These are phyloP conservation scores for Hypsizygus ulmarius DNA, from an alignment of 1,284 basidiomycete species.

Conservation along the genomic window DNA sequence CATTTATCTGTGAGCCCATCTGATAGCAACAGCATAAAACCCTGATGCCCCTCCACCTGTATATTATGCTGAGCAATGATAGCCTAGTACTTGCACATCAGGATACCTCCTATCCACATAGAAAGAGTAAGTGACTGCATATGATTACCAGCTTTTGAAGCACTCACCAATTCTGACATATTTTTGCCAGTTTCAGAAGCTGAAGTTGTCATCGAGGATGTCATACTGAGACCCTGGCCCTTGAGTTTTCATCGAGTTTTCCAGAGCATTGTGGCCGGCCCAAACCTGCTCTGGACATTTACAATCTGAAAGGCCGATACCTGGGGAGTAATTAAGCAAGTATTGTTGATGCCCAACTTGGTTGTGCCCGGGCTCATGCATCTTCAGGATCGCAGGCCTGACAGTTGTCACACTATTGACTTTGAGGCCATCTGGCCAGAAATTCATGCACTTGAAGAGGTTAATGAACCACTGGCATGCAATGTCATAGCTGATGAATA, in stretches of 20 bases:
- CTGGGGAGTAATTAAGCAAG: no score
- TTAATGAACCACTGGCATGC: no score
- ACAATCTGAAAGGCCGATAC: no score
- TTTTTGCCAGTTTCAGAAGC: not conserved
- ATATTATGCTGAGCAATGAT: not conserved
- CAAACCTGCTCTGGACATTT: no score
- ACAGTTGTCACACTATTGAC: no score
- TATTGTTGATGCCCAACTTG: no score
- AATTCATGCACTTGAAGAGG: no score
- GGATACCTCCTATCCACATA: not conserved
- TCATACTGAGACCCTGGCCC: conserved; percentile 6
- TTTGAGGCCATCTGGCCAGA: no score
- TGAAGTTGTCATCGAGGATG: conserved; percentile 18
- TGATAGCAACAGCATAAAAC: conserved; percentile 1
- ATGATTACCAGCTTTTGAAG: not conserved
- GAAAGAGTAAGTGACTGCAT: not conserved
- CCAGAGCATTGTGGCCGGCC: not conserved
- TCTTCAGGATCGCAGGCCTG: no score
- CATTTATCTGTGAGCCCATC: no score
- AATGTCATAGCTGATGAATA: no score
- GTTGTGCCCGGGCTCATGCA: no score
- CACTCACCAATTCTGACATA: conserved; percentile 8
- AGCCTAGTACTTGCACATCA: not conserved
- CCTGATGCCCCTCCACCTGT: not conserved
- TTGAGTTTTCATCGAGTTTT: not conserved